These are phyloP conservation scores for Kwoniella sp. DNA, from an alignment of 768 basidiomycete genomes.

Conservation along the genomic window DNA sequence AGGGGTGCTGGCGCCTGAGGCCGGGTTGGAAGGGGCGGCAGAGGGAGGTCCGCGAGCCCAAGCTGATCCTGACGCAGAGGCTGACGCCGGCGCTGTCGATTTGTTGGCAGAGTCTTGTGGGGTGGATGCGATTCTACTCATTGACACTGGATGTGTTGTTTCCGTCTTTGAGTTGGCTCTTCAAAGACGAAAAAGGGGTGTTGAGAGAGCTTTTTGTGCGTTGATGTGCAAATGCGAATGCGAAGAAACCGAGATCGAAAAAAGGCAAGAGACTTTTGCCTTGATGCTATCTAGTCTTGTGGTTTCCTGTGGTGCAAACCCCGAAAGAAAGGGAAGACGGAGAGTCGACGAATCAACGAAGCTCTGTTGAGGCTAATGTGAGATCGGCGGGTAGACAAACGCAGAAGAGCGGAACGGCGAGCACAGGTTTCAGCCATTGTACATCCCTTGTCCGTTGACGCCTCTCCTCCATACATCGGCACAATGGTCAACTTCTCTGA, in stretches of 20 bases:
- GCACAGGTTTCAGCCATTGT: background rate
- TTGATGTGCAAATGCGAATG: too few relatives aligned
- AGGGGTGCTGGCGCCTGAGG: conserved; percentile 20
- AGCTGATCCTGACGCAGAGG: conserved; percentile 63
- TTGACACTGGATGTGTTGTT: conserved; percentile 57
- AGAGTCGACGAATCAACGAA: background rate
- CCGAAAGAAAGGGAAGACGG: background rate
- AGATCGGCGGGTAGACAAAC: background rate
- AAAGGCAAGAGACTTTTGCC: background rate
- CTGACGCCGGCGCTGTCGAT: conserved; percentile 51
- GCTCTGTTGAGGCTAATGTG: background rate
- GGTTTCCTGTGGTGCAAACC: too few relatives aligned
- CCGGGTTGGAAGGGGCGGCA: conserved; percentile 62
- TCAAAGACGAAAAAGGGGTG: conserved; percentile 1
- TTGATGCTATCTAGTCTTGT: background rate
- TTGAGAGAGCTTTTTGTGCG: background rate
- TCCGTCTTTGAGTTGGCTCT: conserved; percentile 4
- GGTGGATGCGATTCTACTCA: conserved; percentile 87
- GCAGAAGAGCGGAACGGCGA: background rate
- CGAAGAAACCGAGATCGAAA: background rate
- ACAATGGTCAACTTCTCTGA: background rate
- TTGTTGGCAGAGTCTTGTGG: conserved; percentile 67
- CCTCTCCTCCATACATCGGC: background rate
- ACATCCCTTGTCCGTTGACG: background rate
- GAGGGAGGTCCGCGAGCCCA: conserved; percentile 86